Base-by-base conservation (phyloP, 345 rosid species). In the Citrus mangshanensis region DNA sequence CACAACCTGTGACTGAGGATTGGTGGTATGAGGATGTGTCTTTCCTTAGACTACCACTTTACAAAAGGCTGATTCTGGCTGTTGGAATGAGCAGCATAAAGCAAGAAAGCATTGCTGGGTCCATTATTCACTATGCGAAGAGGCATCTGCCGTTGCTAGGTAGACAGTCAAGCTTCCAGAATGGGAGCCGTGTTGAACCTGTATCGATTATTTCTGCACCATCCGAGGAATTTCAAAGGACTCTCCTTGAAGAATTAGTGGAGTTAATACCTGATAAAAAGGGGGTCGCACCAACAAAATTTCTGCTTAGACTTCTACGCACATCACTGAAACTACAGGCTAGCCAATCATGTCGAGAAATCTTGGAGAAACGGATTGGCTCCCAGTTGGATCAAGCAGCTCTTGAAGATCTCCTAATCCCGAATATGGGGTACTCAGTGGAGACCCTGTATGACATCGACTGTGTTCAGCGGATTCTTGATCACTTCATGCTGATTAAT, bases 21-120 rank as follows among this genome's bases (percentile, higher is more conserved):
- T 93, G 98, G 99, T 95, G 99, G 99, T 90, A 87, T 30, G 91
- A 89, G 58, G 99, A 93, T 76, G 93, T 82, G 38, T 92, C 96
- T 6, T 75, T 79, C 78, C 96, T 92, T 9, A 79, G 86, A 12
- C 67, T 93, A n/a, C 75, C 87, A 27, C 66, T 87, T 55, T 95
- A 83, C 79, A 92, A 85, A 83, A 91, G 91, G 82, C 88, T 95
- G 51, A 90, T 95, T 32, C 77, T 80, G 61, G 92, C 87, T n/a
- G 76, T 93, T 59, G 81, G 82, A 69, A 83, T 89, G 27, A 82
- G 85, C 62, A 94, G 94, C 56, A 85, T 89, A 83, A 88, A 86
- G 72, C 87, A 87, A 0, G 92, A 84, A 78, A 81, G 72, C 38
- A 80, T 93, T 63, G 88, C 89, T 14, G 97, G 96, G 13, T 88